Conservation (phyloP, 768 basidiomycete genomes). For the Boletus vermiculosoides region DNA sequence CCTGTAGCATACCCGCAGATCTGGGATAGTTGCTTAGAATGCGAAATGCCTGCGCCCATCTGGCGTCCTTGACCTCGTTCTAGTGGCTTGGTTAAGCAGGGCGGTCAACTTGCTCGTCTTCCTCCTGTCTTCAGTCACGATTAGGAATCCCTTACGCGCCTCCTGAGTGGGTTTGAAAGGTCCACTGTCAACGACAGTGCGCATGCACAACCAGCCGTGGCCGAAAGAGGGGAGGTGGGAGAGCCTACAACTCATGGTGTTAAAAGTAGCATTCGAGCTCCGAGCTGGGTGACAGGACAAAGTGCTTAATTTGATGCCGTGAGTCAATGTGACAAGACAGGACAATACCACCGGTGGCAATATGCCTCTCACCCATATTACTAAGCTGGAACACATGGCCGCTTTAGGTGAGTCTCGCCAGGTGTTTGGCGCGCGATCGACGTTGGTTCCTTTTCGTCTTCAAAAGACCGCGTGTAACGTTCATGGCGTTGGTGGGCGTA, state of each 20-base stretch:
- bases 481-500: no score
- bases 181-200: background rate
- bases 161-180: slow-evolving; percentile 1
- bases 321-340: no score
- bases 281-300: no score
- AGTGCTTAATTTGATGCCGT: no score
- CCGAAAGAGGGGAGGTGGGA: background rate
- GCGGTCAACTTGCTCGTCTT: background rate
- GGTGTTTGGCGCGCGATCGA: no score
- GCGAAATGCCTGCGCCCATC: background rate
- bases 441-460: no score
- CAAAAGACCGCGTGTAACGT: no score
- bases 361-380: no score
- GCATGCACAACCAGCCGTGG: background rate
- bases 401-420: no score
- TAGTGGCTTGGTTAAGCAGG: background rate
- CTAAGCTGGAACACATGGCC: no score
- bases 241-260: background rate
- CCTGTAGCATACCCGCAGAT: slow-evolving; percentile 10
- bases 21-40: background rate
- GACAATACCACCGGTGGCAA: no score
- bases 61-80: background rate
- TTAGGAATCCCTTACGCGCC: background rate
- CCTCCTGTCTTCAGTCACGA: background rate
- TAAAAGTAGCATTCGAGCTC: no score